Percentiles rank a stretch among this genome's conserved stretches.
Evolutionary conservation across 208 protist species (phyloP).

Genomic region (Wallacemonas rigidus): DNA sequence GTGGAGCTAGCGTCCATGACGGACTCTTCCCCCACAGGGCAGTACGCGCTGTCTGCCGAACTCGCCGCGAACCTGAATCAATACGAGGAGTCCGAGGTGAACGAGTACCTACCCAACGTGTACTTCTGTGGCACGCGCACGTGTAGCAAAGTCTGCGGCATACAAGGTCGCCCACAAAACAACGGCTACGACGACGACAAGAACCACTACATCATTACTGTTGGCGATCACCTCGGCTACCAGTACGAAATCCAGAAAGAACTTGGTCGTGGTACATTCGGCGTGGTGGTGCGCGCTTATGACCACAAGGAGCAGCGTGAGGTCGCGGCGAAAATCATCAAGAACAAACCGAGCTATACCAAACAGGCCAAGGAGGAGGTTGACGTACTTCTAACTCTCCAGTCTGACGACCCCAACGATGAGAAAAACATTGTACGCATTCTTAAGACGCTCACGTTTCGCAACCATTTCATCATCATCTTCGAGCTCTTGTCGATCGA

Average conservation of each 20-base stretch:
- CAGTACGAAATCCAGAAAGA: constrained; percentile 85
- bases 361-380: constrained; percentile 88
- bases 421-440: constrained; percentile 70
- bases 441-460: constrained; percentile 61
- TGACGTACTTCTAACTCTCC: constrained; percentile 66
- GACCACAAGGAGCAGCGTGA: constrained; percentile 60
- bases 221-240: constrained; percentile 94
- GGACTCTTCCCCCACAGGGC: constrained; percentile 1
- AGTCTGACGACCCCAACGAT: constrained; percentile 60
- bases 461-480: constrained; percentile 75
- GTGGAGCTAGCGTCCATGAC: not conserved
- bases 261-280: constrained; percentile 90
- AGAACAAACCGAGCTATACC: constrained; percentile 78
- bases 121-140: constrained; percentile 66
- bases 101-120: constrained; percentile 56
- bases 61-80: constrained; percentile 34
- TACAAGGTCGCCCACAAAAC: constrained; percentile 50
- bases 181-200: constrained; percentile 95
- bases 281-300: constrained; percentile 79
- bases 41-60: constrained; percentile 19
- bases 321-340: constrained; percentile 90
- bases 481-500: constrained; percentile 79
- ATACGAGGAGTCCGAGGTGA: constrained; percentile 77
- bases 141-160: constrained; percentile 59
- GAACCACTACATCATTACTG: constrained; percentile 90